Conservation (phyloP, 2,329 filamentous ascomycete species). For the Beauveria asiatica region DNA sequence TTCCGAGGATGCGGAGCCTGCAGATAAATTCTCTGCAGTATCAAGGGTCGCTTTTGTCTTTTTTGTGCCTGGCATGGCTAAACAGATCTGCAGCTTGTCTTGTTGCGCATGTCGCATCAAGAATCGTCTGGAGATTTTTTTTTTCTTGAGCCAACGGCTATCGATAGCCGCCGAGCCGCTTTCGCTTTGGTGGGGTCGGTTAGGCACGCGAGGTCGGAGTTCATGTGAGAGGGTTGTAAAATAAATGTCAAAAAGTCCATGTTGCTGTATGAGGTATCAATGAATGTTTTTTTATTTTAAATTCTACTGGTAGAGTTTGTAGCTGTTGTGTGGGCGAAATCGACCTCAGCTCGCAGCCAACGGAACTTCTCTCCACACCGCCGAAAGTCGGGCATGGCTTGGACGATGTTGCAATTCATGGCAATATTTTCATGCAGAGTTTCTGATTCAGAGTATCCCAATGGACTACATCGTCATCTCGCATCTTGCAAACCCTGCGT, state of each 20-base stretch:
- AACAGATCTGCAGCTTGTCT: not conserved
- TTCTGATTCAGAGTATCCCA: not conserved
- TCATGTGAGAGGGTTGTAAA: too few species aligned
- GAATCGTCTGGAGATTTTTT: not conserved
- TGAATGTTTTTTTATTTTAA: too few species aligned
- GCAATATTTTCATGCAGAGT: not conserved
- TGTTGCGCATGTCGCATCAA: not conserved
- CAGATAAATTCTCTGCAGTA: not conserved
- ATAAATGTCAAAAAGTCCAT: too few species aligned
- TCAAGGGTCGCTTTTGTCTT: not conserved
- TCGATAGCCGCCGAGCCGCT: slow-evolving; percentile 1
- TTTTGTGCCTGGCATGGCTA: slow-evolving; percentile 10
- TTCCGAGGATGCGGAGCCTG: slow-evolving; percentile 16
- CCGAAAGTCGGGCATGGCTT: not conserved
- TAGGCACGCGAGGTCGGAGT: too few species aligned
- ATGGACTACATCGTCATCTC: not conserved
- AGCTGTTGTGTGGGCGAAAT: too few species aligned
- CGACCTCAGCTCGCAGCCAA: too few species aligned
- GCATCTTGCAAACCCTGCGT: not conserved
- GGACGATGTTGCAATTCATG: not conserved
- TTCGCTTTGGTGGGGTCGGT: not conserved
- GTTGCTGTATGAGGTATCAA: too few species aligned
- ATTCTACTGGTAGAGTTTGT: too few species aligned
- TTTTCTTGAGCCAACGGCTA: not conserved
- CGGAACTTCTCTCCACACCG: too few species aligned